Percentiles rank a stretch among this genome's conserved stretches.
These are phyloP conservation scores for Astrephomene gubernaculifera DNA, from an alignment of 139 green algal genomes.

Conservation along the genomic window DNA sequence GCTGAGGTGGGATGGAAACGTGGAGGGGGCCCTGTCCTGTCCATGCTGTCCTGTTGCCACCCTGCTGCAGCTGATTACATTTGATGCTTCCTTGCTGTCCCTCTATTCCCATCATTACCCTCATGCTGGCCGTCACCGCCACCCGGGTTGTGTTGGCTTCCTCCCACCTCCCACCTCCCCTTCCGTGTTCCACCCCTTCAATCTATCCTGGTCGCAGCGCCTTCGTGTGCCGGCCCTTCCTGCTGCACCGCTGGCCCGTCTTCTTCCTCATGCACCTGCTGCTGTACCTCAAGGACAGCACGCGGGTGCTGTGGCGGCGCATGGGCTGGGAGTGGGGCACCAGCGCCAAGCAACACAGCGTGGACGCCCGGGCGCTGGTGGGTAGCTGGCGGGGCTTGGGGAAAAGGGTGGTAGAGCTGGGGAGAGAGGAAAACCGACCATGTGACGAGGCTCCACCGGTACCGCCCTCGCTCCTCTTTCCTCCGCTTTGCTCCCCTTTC, in stretches of 20 bases:
- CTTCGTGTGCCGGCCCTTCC: too few species aligned
- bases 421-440: too few species aligned
- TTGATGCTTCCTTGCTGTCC: too few species aligned
- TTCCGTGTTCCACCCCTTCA: neutral
- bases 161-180: too few species aligned
- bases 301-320: neutral
- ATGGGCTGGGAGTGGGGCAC: conserved; percentile 11
- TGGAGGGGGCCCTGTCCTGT: neutral
- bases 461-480: neutral
- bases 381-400: neutral
- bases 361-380: too few species aligned
- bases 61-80: too few species aligned
- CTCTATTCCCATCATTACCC: too few species aligned
- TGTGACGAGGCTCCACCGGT: too few species aligned
- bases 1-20: conserved; percentile 8
- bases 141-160: neutral
- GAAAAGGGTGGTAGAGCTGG: too few species aligned
- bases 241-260: too few species aligned
- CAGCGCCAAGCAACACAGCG: neutral
- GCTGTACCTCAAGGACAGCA: neutral
- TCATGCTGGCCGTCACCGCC: neutral
- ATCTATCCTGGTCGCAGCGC: neutral
- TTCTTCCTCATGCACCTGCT: too few species aligned
- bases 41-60: too few species aligned
- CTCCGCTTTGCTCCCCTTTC: neutral